Evolutionary conservation across 768 basidiomycete species (phyloP).

Genomic region (Dacryopinax spathularia): DNA sequence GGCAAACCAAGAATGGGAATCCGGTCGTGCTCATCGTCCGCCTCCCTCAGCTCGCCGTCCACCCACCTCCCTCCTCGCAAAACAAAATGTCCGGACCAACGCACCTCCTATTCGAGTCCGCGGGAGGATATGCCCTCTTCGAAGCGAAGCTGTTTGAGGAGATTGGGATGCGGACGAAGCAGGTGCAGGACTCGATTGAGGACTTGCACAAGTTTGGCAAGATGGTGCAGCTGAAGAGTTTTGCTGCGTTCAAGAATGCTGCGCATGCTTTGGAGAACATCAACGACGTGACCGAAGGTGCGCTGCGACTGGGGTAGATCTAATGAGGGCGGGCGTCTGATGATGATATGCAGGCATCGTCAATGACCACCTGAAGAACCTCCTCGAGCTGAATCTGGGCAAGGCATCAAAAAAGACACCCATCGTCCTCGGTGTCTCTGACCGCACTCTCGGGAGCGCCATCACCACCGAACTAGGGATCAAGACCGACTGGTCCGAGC

Average conservation of each 20-base stretch:
- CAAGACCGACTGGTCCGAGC: constrained; percentile 67
- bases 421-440: constrained; percentile 66
- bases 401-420: constrained; percentile 42
- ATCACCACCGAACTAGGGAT: constrained; percentile 62
- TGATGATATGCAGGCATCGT: constrained; percentile 49
- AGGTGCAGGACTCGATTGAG: constrained; percentile 71
- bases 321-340: too few relatives aligned
- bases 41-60: not conserved
- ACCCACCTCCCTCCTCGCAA: not conserved
- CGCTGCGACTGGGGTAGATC: too few relatives aligned
- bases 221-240: constrained; percentile 82
- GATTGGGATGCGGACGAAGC: constrained; percentile 62
- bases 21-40: not conserved
- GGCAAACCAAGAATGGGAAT: not conserved
- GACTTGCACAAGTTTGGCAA: constrained; percentile 81
- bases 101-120: constrained; percentile 83
- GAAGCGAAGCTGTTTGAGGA: constrained; percentile 76
- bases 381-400: constrained; percentile 77
- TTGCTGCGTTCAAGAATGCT: constrained; percentile 85
- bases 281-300: constrained; percentile 93
- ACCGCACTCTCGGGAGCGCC: constrained; percentile 54
- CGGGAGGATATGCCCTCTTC: constrained; percentile 89
- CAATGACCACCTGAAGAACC: constrained; percentile 65
- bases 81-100: constrained; percentile 34
- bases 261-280: constrained; percentile 90